phyloP scores from a whole-genome alignment of 164 flowering plant genomes.

The Vitis labrusca region DNA sequence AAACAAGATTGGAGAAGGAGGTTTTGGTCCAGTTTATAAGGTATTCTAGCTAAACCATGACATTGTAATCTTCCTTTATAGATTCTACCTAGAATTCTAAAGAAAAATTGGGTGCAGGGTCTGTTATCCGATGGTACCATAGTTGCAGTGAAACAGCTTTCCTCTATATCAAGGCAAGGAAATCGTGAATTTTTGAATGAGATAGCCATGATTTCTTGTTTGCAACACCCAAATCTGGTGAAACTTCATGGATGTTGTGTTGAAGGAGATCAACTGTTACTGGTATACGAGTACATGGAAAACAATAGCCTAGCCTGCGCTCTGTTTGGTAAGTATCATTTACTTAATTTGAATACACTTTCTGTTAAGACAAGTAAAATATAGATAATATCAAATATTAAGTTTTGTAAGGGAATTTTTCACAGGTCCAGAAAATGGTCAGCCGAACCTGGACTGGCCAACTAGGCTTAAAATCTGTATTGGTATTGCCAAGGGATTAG shows the following conservation, averaged over 20 bases:
- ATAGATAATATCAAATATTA: too few relatives aligned
- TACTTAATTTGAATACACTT: too few relatives aligned
- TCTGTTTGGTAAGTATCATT: constrained; percentile 39
- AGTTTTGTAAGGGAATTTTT: not conserved
- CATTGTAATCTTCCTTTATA: not conserved
- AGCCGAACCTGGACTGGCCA: constrained; percentile 51
- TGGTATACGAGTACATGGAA: constrained; percentile 64
- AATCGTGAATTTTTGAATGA: constrained; percentile 70
- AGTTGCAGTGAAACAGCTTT: constrained; percentile 69
- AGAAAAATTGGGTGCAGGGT: constrained; percentile 28
- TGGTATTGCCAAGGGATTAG: constrained; percentile 65
- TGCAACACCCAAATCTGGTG: constrained; percentile 66
- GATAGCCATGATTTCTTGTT: constrained; percentile 60
- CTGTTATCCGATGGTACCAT: constrained; percentile 44
- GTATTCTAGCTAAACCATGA: constrained; percentile 27
- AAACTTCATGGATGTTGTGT: constrained; percentile 57
- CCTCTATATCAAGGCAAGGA: constrained; percentile 63
- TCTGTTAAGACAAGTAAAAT: not conserved
- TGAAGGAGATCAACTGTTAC: constrained; percentile 48
- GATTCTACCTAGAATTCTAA: not conserved
- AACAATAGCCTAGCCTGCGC: constrained; percentile 58
- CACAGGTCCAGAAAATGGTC: constrained; percentile 36
- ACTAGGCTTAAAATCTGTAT: constrained; percentile 52
- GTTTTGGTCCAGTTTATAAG: constrained; percentile 72
- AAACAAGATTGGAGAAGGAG: constrained; percentile 76